Evolutionary conservation across 1,139 yeast species (phyloP).

Genomic region (Geotrichum citri-aurantii): DNA sequence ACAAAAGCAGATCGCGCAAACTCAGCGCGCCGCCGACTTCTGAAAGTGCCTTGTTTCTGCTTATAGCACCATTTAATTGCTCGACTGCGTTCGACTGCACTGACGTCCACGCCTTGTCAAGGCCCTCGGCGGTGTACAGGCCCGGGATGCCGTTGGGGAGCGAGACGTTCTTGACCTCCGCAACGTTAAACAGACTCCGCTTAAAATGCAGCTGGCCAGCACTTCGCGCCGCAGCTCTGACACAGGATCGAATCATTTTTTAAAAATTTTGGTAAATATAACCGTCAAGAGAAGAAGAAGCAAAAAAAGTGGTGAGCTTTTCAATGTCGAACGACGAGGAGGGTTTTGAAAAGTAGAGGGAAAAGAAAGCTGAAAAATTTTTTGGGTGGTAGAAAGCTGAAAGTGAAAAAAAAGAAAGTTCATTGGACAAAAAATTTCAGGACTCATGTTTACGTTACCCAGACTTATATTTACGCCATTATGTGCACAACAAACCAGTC

Average conservation of each 20-base stretch:
- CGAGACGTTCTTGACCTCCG: slow-evolving; percentile 31
- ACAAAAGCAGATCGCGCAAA: slow-evolving; percentile 3
- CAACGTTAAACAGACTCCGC: slow-evolving; percentile 26
- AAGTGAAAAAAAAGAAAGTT: background rate
- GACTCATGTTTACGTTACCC: background rate
- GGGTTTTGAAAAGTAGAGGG: background rate
- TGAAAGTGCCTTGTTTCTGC: slow-evolving; percentile 20
- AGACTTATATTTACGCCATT: background rate
- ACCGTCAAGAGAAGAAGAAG: background rate
- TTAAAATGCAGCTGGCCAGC: background rate
- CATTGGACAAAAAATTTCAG: background rate
- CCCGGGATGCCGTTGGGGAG: slow-evolving; percentile 59
- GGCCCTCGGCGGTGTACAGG: slow-evolving; percentile 62
- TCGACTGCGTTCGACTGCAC: slow-evolving; percentile 68
- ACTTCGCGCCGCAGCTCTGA: background rate
- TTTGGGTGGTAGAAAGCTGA: background rate
- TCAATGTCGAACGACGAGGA: background rate
- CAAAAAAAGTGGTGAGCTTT: background rate
- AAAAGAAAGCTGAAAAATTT: background rate
- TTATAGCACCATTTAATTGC: slow-evolving; percentile 47
- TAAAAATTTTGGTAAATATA: background rate
- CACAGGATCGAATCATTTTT: background rate
- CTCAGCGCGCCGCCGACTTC: slow-evolving; percentile 1
- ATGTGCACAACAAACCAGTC: background rate
- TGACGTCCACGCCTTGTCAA: slow-evolving; percentile 71